phyloP scores from a whole-genome alignment of 2,329 filamentous ascomycete species.

The Pseudogymnoascus sp. region DNA sequence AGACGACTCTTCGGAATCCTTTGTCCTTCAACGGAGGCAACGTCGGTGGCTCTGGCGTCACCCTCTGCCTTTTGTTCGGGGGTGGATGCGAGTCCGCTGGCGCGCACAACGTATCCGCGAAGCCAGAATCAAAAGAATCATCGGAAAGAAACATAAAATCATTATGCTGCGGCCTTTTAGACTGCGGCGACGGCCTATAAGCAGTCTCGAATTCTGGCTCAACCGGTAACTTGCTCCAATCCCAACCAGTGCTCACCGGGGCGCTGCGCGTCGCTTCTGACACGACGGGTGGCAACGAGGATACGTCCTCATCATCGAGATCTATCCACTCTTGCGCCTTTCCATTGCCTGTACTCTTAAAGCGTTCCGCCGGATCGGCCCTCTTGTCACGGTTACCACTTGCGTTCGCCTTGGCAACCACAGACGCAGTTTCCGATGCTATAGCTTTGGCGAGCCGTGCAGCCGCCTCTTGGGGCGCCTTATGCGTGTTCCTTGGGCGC shows the following conservation, averaged over 20 bases:
- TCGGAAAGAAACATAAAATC: constrained; percentile 1
- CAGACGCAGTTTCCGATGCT: not conserved
- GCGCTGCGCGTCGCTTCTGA: constrained; percentile 27
- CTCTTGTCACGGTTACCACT: not conserved
- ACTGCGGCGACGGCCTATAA: not conserved
- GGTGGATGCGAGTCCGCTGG: not conserved
- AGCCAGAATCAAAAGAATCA: not conserved
- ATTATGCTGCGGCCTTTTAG: constrained; percentile 4
- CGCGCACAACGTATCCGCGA: not conserved
- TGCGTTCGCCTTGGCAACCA: not conserved
- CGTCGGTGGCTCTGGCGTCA: not conserved
- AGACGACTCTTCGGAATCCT: constrained; percentile 19
- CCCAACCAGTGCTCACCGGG: constrained; percentile 13
- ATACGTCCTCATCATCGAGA: constrained; percentile 26
- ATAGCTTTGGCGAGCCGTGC: not conserved
- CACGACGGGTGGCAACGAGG: constrained; percentile 16
- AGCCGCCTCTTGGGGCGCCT: constrained; percentile 6
- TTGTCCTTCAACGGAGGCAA: constrained; percentile 3
- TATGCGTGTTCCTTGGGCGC: not conserved
- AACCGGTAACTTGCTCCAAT: not conserved
- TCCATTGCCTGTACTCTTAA: not conserved
- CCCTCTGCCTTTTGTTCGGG: constrained; percentile 7
- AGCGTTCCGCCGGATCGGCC: not conserved
- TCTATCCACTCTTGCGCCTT: constrained; percentile 13
- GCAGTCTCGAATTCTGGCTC: not conserved